phyloP scores from a whole-genome alignment of 306 rosid species.

The Citrullus amarus region DNA sequence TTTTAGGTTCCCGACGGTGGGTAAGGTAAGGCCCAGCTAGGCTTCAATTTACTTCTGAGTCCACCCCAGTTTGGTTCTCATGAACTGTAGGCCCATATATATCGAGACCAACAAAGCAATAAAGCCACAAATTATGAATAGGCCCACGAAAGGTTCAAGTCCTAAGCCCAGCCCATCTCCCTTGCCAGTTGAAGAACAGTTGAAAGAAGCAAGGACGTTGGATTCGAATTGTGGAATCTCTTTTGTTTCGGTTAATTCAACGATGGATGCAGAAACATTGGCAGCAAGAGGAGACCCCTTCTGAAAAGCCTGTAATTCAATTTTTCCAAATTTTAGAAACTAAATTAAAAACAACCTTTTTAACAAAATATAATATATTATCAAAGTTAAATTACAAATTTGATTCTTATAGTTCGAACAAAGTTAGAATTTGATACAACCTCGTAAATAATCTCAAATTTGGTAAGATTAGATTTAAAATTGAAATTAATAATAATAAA shows the following conservation, averaged over 20 bases:
- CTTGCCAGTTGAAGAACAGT: conserved; percentile 19
- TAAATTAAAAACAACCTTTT: neutral
- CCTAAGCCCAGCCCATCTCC: conserved; percentile 15
- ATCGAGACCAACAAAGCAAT: conserved; percentile 14
- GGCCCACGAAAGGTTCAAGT: conserved; percentile 28
- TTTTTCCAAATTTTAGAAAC: neutral
- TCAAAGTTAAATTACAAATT: too few relatives aligned
- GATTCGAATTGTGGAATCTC: conserved; percentile 20
- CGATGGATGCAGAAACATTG: conserved; percentile 22
- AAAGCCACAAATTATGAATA: conserved; percentile 21
- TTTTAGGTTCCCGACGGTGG: too few relatives aligned
- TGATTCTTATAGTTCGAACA: too few relatives aligned
- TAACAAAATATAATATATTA: too few relatives aligned
- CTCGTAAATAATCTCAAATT: too few relatives aligned
- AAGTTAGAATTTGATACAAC: too few relatives aligned
- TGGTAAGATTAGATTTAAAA: neutral
- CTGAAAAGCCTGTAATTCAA: conserved; percentile 15
- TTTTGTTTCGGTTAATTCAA: conserved; percentile 18
- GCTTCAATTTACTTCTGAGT: too few relatives aligned
- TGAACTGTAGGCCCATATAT: neutral
- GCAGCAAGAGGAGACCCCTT: conserved; percentile 22
- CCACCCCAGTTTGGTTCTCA: neutral
- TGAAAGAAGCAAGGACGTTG: conserved; percentile 16
- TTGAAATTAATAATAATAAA: neutral
- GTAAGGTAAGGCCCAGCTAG: too few relatives aligned